Evolutionary conservation across 768 basidiomycete genomes (phyloP).

Genomic region (Hortiboletus campestris): DNA sequence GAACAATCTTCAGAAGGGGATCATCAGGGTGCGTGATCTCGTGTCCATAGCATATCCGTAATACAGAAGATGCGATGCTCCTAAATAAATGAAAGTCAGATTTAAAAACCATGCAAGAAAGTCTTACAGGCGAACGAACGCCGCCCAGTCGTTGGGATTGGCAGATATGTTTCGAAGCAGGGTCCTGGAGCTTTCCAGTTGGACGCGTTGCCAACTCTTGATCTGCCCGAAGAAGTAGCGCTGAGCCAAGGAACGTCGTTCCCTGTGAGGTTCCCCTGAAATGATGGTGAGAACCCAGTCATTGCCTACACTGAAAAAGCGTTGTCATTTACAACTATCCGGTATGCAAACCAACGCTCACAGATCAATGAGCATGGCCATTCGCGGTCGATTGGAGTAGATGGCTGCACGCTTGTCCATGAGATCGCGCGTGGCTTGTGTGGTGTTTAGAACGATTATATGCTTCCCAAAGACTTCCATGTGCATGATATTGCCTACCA

Average conservation of each 20-base stretch:
- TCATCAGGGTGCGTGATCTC: conserved; percentile 1
- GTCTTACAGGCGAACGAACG: conserved; percentile 3
- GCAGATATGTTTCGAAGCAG: background rate
- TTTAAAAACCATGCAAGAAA: background rate
- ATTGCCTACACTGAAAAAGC: background rate
- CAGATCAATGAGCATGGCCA: conserved; percentile 3
- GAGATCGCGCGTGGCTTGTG: background rate
- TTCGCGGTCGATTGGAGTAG: background rate
- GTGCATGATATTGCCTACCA: background rate
- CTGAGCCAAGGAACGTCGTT: conserved; percentile 7
- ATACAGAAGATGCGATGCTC: background rate
- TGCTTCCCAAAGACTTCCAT: background rate
- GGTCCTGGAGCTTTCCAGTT: conserved; percentile 5
- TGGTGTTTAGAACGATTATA: background rate
- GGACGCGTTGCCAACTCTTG: conserved; percentile 13
- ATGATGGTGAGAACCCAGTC: background rate
- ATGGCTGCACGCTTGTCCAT: conserved; percentile 5
- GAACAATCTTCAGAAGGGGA: conserved; percentile 1
- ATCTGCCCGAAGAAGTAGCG: conserved; percentile 12
- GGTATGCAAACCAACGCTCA: background rate
- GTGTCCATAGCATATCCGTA: conserved; percentile 2
- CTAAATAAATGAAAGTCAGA: background rate
- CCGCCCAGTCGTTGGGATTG: background rate
- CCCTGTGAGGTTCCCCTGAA: conserved; percentile 9
- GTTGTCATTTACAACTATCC: background rate